phyloP scores from a whole-genome alignment of 805 yeast genomes.

The Kazachstania viticola region DNA sequence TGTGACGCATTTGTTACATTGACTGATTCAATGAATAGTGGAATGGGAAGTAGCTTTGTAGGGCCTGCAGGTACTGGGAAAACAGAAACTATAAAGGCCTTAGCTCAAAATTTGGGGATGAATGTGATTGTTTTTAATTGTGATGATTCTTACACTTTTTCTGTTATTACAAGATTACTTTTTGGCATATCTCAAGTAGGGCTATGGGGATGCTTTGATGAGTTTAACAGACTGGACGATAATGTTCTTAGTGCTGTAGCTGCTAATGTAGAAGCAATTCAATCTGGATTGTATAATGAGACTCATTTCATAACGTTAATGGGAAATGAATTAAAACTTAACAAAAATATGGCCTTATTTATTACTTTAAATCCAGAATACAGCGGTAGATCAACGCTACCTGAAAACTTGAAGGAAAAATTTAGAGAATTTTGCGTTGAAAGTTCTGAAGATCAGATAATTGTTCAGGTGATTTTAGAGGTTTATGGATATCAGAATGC shows the following conservation, averaged over 20 bases:
- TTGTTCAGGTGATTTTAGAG: conserved; percentile 59
- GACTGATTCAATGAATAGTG: conserved; percentile 62
- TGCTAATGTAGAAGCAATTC: conserved; percentile 64
- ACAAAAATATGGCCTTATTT: conserved; percentile 55
- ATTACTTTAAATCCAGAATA: conserved; percentile 89
- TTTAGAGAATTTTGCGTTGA: conserved; percentile 69
- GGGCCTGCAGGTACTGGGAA: conserved; percentile 99
- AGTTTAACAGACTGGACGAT: conserved; percentile 70
- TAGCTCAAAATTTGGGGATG: conserved; percentile 69
- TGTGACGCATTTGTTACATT: conserved; percentile 53
- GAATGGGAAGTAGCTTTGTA: conserved; percentile 78
- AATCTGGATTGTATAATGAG: conserved; percentile 34
- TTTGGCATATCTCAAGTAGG: conserved; percentile 74
- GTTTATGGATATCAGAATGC: conserved; percentile 60
- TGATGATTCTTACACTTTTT: conserved; percentile 79
- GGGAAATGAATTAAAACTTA: conserved; percentile 31
- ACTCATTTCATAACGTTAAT: conserved; percentile 28
- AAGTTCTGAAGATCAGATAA: conserved; percentile 55
- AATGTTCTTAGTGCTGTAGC: conserved; percentile 75
- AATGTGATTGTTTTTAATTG: conserved; percentile 83
- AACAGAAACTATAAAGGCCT: conserved; percentile 79
- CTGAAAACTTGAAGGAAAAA: conserved; percentile 72
- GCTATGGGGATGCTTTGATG: conserved; percentile 95
- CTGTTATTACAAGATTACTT: conserved; percentile 64
- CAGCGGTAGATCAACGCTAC: conserved; percentile 69